A percentile compares a stretch with the other conserved stretches of the same genome.
Evolutionary conservation across 768 basidiomycete genomes (phyloP).

Genomic region (Punctularia strigosozonata): DNA sequence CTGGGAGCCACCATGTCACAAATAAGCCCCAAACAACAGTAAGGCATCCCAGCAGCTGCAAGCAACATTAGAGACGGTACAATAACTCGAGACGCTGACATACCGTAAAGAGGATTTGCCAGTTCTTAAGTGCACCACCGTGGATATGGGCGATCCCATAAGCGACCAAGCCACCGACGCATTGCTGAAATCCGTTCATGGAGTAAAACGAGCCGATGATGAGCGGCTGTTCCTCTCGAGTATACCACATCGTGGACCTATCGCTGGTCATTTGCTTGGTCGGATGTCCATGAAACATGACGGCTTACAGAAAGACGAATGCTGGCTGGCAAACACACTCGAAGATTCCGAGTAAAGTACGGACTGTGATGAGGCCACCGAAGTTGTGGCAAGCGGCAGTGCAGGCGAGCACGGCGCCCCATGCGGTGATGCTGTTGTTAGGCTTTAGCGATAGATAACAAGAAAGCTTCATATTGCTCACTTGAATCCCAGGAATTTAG

Average conservation of each 20-base stretch:
- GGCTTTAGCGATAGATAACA: neutral
- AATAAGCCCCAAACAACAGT: slow-evolving; percentile 38
- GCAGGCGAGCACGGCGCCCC: slow-evolving; percentile 37
- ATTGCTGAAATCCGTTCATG: slow-evolving; percentile 37
- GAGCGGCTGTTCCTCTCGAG: slow-evolving; percentile 35
- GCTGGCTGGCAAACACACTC: slow-evolving; percentile 37
- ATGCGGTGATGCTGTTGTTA: slow-evolving; percentile 20
- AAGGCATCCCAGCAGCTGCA: slow-evolving; percentile 29
- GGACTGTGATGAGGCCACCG: slow-evolving; percentile 29
- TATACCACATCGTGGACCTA: slow-evolving; percentile 42
- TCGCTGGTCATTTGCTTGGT: neutral
- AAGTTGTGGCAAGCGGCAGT: slow-evolving; percentile 37
- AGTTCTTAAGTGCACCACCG: slow-evolving; percentile 29
- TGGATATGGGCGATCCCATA: slow-evolving; percentile 37
- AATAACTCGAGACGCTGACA: neutral
- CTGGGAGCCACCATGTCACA: slow-evolving; percentile 38
- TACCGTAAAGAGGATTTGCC: slow-evolving; percentile 35
- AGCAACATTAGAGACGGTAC: neutral
- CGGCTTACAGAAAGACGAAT: slow-evolving; percentile 29
- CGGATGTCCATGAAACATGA: neutral
- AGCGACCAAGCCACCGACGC: slow-evolving; percentile 35
- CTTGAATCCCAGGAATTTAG: slow-evolving; percentile 35
- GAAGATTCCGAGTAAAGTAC: slow-evolving; percentile 35
- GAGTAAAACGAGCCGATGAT: slow-evolving; percentile 33
- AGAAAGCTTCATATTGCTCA: slow-evolving; percentile 9